Evolutionary conservation across 106 monocot species (phyloP), one percentile per base, ranked within the genome.

Genomic region (Dactylorhiza incarnata): DNA sequence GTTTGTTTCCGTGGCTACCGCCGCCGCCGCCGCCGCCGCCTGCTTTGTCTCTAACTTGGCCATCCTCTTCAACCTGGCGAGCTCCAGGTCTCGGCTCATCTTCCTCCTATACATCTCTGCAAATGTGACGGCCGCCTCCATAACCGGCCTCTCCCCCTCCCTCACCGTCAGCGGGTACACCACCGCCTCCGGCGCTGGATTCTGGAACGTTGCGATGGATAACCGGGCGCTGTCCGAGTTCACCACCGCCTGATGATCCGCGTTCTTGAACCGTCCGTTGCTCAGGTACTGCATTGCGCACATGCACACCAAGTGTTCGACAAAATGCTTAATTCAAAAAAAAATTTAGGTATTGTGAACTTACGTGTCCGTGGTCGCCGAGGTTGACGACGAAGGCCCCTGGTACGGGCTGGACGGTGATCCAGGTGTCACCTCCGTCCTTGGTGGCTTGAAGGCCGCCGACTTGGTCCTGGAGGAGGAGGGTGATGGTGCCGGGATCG

Each of bases 181-280:
- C 1, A 80, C 72, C 0, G 93, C 95, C 14, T 96, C 85, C 22
- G 86, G 92, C 6, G 92, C 87, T 4, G 95, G 95, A 55, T 96
- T 90, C 85, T 96, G 95, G 72, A 96, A 96, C 45, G 95, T 84
- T 7, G 93, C 90, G 52, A 96, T 92, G 10, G 95, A 96, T 43
- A 96, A 77, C 17, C 95, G 81, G 77, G 89, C 83, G 87, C 50
- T 55, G 75, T 81, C 79, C 14, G 93, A 93, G 86, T 96, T 96
- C 84, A 95, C 95, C 72, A 96, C 95, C 7, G 93, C 93, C 78
- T 91, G 95, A 78, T 96, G 93, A 75, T 96, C 95, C 1, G 93
- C 95, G 43, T 91, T 96, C 87, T 91, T 93, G 85, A 96, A 96
- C 49, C 95, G 54, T 51, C 93, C 93, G 22, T 96, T 96, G 87